Evolutionary conservation across 2,329 filamentous ascomycete genomes (phyloP), one percentile per base, ranked within the genome.

Genomic region (Aureobasidium lini): DNA sequence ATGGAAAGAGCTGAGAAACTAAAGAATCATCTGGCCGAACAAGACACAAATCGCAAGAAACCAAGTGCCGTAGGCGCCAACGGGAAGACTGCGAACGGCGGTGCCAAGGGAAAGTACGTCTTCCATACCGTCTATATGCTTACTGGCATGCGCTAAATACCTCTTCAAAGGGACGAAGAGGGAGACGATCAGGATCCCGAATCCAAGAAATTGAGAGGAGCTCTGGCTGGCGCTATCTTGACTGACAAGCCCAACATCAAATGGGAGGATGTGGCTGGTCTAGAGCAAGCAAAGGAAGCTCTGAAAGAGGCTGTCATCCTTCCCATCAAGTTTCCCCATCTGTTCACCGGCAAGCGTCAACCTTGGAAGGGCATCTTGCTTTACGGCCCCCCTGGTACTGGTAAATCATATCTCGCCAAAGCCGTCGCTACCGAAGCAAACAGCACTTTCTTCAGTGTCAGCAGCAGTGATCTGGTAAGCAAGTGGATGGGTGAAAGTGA

Each of bases 401-500:
- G 94, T 77, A 99, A 99, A 80, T 94, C 89, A 79, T 96, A 96
- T 74, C 79, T 99, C 57, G 94, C 94, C 63, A 99, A 97, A 75
- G 94, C 94, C 2, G 93, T 99, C 53, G 94, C 94, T 57, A 99
- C 94, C 16, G 94, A 99, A 76, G 94, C 94, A 61, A 97, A 99
- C 75, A 96, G 92, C 75, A 97, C 94, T 3, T 99, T 99, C 73
- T 99, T 99, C 82, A 96, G 91, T 70, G 93, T 99, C 65, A 95
- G 90, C 76, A 95, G 90, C 80, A 95, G 90, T 71, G 94, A 99
- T 72, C 75, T 99, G 74, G 94, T 99, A 62, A 96, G 90, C 73
- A 99, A 99, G 73, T 99, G 94, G 94, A 99, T 99, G 94, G 94
- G 94, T 78, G 94, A 99, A 76, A 95, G 89, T 80, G 94, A 99